Evolutionary conservation across 768 basidiomycete species (phyloP).

Genomic region (Cystoderma amianthinum): DNA sequence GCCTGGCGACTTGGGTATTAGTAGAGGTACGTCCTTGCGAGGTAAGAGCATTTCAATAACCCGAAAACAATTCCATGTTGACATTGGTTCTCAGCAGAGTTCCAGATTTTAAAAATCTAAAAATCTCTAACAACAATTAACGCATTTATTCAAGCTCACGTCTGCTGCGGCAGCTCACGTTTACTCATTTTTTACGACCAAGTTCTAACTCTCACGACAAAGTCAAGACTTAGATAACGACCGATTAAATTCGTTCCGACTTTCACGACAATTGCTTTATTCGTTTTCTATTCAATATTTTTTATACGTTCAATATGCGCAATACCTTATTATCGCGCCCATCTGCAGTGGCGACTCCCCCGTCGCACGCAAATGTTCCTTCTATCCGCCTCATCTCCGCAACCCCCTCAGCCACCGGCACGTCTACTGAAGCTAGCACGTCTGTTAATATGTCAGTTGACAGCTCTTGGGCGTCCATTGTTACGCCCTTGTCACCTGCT

Average conservation of each 20-base stretch:
- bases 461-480: constrained; percentile 24
- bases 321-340: constrained; percentile 1
- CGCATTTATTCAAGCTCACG: constrained; percentile 2
- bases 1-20: not conserved
- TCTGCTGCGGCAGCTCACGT: constrained; percentile 1
- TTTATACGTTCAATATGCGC: not conserved
- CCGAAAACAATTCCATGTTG: not conserved
- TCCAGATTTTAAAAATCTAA: not conserved
- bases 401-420: constrained; percentile 49
- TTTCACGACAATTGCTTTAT: not conserved
- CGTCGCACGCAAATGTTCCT: constrained; percentile 27
- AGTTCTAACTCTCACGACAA: constrained; percentile 2
- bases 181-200: not conserved
- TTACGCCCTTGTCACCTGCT: constrained; percentile 24
- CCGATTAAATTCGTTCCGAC: constrained; percentile 1
- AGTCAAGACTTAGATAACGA: too few species aligned
- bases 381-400: constrained; percentile 68
- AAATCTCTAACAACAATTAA: constrained; percentile 1
- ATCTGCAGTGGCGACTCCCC: not conserved
- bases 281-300: not conserved
- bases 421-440: constrained; percentile 26
- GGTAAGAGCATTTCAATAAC: not conserved
- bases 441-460: constrained; percentile 26
- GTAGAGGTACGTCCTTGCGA: constrained; percentile 1
- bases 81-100: not conserved